phyloP scores from a whole-genome alignment of 805 yeast species.

The Metschnikowia rubicola region DNA sequence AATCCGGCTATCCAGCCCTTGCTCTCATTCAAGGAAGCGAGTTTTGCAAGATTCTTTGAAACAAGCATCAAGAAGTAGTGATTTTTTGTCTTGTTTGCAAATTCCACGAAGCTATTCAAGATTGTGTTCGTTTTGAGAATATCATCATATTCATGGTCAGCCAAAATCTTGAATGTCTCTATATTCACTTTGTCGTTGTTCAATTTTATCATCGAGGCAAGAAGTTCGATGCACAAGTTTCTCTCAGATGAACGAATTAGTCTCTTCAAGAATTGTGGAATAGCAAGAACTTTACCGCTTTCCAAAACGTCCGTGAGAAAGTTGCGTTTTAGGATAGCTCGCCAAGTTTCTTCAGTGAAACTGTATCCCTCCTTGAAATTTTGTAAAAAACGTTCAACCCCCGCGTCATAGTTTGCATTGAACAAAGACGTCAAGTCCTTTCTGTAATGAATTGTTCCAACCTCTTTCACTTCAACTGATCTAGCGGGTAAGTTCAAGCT shows the following conservation, averaged over 20 bases:
- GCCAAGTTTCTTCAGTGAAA: constrained; percentile 33
- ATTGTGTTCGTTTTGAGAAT: constrained; percentile 7
- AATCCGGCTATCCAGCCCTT: constrained; percentile 21
- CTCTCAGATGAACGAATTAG: constrained; percentile 9
- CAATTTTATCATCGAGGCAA: constrained; percentile 18
- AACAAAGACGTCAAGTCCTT: constrained; percentile 28
- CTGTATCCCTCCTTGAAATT: constrained; percentile 29
- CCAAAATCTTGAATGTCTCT: constrained; percentile 19
- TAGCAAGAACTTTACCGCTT: constrained; percentile 14
- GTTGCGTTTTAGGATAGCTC: constrained; percentile 25
- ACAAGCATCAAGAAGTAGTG: constrained; percentile 19
- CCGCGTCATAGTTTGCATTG: constrained; percentile 25
- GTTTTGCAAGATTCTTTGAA: constrained; percentile 6
- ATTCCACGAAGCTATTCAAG: constrained; percentile 6
- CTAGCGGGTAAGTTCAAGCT: background rate
- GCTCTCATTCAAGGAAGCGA: constrained; percentile 11
- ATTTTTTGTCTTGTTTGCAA: constrained; percentile 17
- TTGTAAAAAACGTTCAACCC: constrained; percentile 25
- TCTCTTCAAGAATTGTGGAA: constrained; percentile 22
- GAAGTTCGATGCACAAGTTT: constrained; percentile 1
- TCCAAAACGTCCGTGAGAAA: constrained; percentile 24
- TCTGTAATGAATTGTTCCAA: constrained; percentile 8
- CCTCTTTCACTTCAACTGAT: background rate
- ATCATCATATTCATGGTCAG: constrained; percentile 1
- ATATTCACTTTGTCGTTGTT: constrained; percentile 27